Evolutionary conservation across 352 stramenopile species (phyloP), one percentile per base, ranked within the genome.

Genomic region (Globisporangium middletonii): DNA sequence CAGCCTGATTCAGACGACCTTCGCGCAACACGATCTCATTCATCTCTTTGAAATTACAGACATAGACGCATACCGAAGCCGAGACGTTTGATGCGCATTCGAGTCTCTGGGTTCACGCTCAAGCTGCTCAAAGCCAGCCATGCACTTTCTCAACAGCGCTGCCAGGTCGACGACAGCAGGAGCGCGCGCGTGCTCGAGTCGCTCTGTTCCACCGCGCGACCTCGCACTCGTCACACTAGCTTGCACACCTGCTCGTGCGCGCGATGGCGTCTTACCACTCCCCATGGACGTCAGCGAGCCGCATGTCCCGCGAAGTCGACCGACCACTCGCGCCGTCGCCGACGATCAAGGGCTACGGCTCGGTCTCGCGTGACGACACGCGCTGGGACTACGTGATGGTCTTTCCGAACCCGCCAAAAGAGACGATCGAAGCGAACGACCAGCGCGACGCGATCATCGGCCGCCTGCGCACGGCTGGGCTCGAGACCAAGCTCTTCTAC

Each of bases 381-480:
- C 79, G 77, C 53, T 94, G 84, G 82, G 84, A 92, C 71, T 94
- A 92, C 59, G 80, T 88, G 53, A 87, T 94, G 57, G 82, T 87
- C 42, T 94, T 94, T 62, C 82, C 80, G 3, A 87, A 92, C 59
- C 80, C 80, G 26, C 70, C 79, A 12, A 86, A 75, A 59, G 68
- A 76, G 44, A 76, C 78, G 38, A 74, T 83, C 56, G 75, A 84
- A 35, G 69, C 66, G 38, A 77, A 80, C 49, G 73, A 85, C 67
- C 68, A 82, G 68, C 83, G 79, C 50, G 80, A 92, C 52, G 83
- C 72, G 50, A 94, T 94, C 76, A 78, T 92, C 64, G 72, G 76
- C 50, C 79, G 79, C 35, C 68, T 94, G 44, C 73, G 71, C 44
- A 67, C 68, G 11, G 70, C 80, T 0, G 84, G 83, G 0, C 74